phyloP scores from a whole-genome alignment of 2,329 filamentous ascomycete species.

The Arthrocladium fulminans region DNA sequence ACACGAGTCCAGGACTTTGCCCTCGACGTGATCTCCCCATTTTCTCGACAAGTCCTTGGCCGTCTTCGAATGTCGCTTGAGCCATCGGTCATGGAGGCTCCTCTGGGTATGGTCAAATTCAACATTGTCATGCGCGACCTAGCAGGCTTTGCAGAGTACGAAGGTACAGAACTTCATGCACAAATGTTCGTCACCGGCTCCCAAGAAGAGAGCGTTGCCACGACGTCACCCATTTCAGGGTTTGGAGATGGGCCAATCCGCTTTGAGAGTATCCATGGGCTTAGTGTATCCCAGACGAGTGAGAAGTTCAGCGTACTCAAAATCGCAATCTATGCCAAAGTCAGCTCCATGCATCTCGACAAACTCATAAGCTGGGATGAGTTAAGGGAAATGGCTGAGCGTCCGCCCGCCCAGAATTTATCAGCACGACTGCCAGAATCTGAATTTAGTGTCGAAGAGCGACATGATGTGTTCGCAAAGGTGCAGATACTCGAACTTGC shows the following conservation, averaged over 20 bases:
- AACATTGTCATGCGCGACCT: constrained; percentile 98
- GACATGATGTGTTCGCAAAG: constrained; percentile 82
- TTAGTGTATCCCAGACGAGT: constrained; percentile 79
- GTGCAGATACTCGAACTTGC: constrained; percentile 86
- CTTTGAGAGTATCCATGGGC: constrained; percentile 96
- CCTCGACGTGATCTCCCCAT: constrained; percentile 82
- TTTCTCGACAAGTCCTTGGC: constrained; percentile 82
- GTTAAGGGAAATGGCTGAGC: constrained; percentile 67
- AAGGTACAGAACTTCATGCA: constrained; percentile 90
- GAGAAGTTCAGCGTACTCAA: constrained; percentile 66
- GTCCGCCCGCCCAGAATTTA: constrained; percentile 41
- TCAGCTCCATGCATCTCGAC: constrained; percentile 88
- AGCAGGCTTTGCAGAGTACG: constrained; percentile 85
- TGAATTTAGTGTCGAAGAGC: constrained; percentile 87
- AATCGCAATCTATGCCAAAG: constrained; percentile 83
- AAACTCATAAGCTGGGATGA: constrained; percentile 98
- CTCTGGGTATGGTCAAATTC: constrained; percentile 88
- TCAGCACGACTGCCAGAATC: constrained; percentile 72
- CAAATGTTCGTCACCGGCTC: constrained; percentile 92
- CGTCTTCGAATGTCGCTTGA: constrained; percentile 86
- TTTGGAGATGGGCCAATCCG: constrained; percentile 89
- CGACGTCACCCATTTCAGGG: constrained; percentile 84
- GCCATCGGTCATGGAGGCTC: constrained; percentile 84
- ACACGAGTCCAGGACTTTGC: constrained; percentile 89
- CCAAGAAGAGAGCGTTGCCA: constrained; percentile 81